Base-by-base conservation (phyloP, 176 grass and related monocot species). In the Oryza glaberrima region DNA sequence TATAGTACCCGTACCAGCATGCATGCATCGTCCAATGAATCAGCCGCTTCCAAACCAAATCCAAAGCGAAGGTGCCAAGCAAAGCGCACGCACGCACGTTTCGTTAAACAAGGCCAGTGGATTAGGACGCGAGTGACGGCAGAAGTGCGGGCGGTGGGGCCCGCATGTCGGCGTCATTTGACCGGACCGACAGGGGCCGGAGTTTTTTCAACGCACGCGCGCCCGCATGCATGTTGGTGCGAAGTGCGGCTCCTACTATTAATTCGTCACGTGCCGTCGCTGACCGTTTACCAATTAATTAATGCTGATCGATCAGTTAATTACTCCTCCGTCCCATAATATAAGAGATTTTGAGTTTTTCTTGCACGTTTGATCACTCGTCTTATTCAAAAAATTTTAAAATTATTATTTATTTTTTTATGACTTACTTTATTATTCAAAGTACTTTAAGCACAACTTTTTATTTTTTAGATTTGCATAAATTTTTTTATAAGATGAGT, bases 211-310 rank as follows among this genome's bases (percentile, higher is more conserved):
- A 71, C 60, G 44, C 81, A 74, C 60, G 81, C 43, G 43, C 48
- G 36, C 5, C 5, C 5, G 5, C 36, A 0, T 32, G 30, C 36
- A 38, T 38, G 36, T 38, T 38, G 36, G 36, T 6, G 36, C 1
- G 36, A 5, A 38, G 36, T 5, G 36, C 40, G 40, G 4, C 17
- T 58, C n/a, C 43, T 72, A 23, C 19, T 26, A 26, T 26, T 26
- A 32, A 65, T 78, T 64, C 22, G 51, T 71, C 75, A 85, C 83
- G 75, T 78, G 83, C 83, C 19, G 49, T 11, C 11, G 11, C 65
- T 70, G 75, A 79, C 83, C 83, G 67, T 78, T 78, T 78, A 72
- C 73, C 71, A 15, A 38, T 38, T 38, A 38, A 17, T 54, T 54
- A 54, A 11, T 54, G 4, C 4, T 54, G 8, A 38, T 32, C 30